phyloP scores from a whole-genome alignment of 129 eudicot species.

The Saposhnikovia divaricata region DNA sequence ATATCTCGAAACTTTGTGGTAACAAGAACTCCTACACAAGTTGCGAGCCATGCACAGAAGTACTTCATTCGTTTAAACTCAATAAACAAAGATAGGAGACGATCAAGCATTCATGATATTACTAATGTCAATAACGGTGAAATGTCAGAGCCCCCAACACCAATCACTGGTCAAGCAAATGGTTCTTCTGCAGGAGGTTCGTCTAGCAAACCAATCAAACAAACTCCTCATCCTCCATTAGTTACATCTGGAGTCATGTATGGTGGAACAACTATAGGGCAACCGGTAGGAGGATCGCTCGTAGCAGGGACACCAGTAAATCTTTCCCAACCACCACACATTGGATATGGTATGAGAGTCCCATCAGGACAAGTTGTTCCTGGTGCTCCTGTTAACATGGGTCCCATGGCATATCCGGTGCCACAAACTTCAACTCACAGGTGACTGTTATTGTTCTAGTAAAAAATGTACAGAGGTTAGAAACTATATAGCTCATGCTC shows the following conservation, averaged over 20 bases:
- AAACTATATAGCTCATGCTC: slow-evolving; percentile 6
- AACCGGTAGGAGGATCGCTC: slow-evolving; percentile 57
- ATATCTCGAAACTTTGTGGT: slow-evolving; percentile 51
- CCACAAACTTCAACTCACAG: slow-evolving; percentile 45
- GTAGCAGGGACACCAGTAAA: slow-evolving; percentile 73
- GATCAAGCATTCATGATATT: slow-evolving; percentile 60
- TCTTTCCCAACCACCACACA: slow-evolving; percentile 41
- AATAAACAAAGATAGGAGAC: slow-evolving; percentile 46
- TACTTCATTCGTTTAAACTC: slow-evolving; percentile 52
- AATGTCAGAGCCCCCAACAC: slow-evolving; percentile 21
- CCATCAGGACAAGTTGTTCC: slow-evolving; percentile 52
- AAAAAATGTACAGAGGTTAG: slow-evolving; percentile 22
- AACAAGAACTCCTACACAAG: slow-evolving; percentile 62
- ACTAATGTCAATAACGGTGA: slow-evolving; percentile 43
- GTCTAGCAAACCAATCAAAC: slow-evolving; percentile 44
- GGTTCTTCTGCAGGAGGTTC: slow-evolving; percentile 26
- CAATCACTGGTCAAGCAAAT: slow-evolving; percentile 35
- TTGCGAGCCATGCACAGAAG: slow-evolving; percentile 63
- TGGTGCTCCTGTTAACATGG: slow-evolving; percentile 48
- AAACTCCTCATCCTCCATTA: slow-evolving; percentile 11
- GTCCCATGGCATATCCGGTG: slow-evolving; percentile 41
- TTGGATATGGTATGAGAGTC: slow-evolving; percentile 50
- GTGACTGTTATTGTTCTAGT: slow-evolving; percentile 25
- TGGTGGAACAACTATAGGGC: slow-evolving; percentile 67
- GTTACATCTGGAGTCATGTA: slow-evolving; percentile 32